Base-by-base conservation (phyloP, 768 basidiomycete species). In the Mycena vitilis region DNA sequence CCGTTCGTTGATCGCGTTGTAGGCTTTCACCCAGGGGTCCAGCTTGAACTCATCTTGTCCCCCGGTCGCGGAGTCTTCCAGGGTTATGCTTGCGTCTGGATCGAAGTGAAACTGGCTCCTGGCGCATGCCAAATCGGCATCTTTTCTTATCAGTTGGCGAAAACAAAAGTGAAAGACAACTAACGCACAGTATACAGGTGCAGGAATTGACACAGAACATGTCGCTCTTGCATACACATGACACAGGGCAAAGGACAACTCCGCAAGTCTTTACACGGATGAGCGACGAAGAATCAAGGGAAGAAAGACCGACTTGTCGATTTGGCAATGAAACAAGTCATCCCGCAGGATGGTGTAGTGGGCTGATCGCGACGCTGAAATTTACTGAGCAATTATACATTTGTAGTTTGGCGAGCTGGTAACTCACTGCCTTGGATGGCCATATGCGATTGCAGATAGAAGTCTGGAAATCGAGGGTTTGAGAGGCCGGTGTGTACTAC, bases 181-280 rank as follows among this genome's bases (percentile, higher is more conserved):
- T n/a, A n/a, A 69, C 71, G 77, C 67, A 88, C 86, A 89, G 61
- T 88, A 89, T 0, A 89, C 87, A 0, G 88, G 88, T 0, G 71
- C 71, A 15, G 71, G 71, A 61, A 72, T 72, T 0, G 63, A 66
- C 5, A 72, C 71, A 0, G 86, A 83, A 11, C 86, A 82, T 1
- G 87, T 89, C 5, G 87, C 84, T 18, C 86, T 81, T 1, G 85
- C 86, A 54, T 87, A 88, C 0, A 82, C 73, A 49, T 89, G 83
- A 64, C 88, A 89, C 1, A 89, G 75, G 0, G 76, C 76, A 66
- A 81, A 89, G 0, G 86, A 79, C 9, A 88, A 69, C 8, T 80
- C 78, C 55, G 88, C 85, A 13, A 88, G 65, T 1, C 87, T 88
- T 52, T 18, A 44, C 18, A n/a, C 16, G 63, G 49, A 23, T 36